Conservation (phyloP, 352 stramenopile species). For the Globisporangium rhizosaccharum region DNA sequence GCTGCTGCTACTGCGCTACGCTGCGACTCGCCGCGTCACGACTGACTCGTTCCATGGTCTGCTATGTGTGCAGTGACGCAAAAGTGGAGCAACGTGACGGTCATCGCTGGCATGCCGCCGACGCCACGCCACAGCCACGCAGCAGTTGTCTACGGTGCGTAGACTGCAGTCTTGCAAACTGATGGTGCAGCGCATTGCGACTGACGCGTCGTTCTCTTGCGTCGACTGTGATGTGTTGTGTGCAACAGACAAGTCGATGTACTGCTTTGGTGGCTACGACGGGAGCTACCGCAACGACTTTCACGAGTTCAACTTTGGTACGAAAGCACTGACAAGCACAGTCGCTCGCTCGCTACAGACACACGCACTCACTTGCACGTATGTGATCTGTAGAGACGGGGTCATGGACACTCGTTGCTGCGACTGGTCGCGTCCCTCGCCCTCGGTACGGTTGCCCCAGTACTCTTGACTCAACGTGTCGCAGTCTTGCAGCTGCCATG, state of each 20-base stretch:
- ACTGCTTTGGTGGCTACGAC: slow-evolving; percentile 94
- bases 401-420: slow-evolving; percentile 84
- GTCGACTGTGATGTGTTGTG: background rate
- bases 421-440: slow-evolving; percentile 62
- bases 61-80: slow-evolving; percentile 49
- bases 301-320: slow-evolving; percentile 94
- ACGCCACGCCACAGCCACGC: slow-evolving; percentile 95
- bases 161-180: background rate
- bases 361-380: background rate
- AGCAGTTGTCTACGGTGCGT: slow-evolving; percentile 82
- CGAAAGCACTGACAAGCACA: background rate
- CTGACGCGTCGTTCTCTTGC: background rate
- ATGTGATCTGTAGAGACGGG: slow-evolving; percentile 45
- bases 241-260: slow-evolving; percentile 71
- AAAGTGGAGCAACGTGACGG: slow-evolving; percentile 67
- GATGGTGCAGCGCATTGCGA: background rate
- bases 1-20: background rate
- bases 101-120: slow-evolving; percentile 79
- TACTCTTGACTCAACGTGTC: background rate
- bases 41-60: slow-evolving; percentile 2
- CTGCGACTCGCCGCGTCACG: no score
- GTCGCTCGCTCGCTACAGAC: background rate
- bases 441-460: slow-evolving; percentile 33
- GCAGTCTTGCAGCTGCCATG: background rate
- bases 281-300: slow-evolving; percentile 95